phyloP scores from a whole-genome alignment of 2,329 filamentous ascomycete species.

The Alternaria conjuncta region DNA sequence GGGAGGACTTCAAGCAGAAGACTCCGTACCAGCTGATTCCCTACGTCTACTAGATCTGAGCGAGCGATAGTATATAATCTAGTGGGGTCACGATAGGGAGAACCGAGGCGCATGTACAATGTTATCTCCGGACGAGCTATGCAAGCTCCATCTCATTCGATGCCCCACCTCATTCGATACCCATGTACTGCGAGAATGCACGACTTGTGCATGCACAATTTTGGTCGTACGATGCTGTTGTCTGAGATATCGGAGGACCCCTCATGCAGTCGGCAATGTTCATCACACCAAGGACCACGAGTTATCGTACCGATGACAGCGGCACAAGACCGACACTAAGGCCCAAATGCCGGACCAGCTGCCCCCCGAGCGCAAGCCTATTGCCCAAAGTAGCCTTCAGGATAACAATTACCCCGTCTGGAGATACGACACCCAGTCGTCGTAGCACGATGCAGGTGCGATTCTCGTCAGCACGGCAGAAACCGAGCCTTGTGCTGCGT shows the following conservation, averaged over 20 bases:
- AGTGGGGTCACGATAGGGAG: neutral
- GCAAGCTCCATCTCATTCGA: neutral
- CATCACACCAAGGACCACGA: conserved; percentile 9
- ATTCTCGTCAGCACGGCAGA: conserved; percentile 8
- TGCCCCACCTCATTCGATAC: neutral
- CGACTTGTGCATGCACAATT: conserved; percentile 1
- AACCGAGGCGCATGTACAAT: neutral
- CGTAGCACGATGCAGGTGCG: conserved; percentile 32
- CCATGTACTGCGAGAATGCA: neutral
- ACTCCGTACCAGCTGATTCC: conserved; percentile 48
- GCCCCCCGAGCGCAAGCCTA: conserved; percentile 11
- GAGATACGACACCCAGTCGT: conserved; percentile 9
- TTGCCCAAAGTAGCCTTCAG: conserved; percentile 21
- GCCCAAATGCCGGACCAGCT: conserved; percentile 13
- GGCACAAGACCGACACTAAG: conserved; percentile 15
- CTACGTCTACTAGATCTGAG: conserved; percentile 34
- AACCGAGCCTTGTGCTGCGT: conserved; percentile 1
- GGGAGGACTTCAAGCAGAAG: conserved; percentile 50
- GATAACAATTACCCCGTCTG: conserved; percentile 17
- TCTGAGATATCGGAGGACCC: neutral
- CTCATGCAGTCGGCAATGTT: conserved; percentile 2
- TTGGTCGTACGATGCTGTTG: neutral
- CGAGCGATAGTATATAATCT: neutral
- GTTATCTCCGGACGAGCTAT: neutral
- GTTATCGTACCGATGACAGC: neutral